Evolutionary conservation across 1,139 yeast genomes (phyloP), one percentile per base, ranked within the genome.

Genomic region (Geotrichum citri-aurantii): DNA sequence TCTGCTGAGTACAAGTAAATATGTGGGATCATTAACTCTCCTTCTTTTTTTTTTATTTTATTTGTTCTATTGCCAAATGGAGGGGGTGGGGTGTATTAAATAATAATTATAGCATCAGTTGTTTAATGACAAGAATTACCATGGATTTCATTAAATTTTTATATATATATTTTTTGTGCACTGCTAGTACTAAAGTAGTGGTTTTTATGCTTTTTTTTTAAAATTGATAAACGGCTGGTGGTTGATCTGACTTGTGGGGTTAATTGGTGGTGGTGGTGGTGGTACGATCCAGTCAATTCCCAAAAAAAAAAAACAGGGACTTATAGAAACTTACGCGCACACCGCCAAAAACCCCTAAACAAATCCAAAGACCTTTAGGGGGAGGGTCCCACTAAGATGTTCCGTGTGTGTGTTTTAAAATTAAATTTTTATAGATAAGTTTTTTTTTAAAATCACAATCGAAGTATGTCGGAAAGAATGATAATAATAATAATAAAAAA

Each of bases 1-100:
- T 75, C 82, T 65, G 83, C 79, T 57, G 81, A 80, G 68, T 80
- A 81, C 70, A 65, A 67, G 61, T 65, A 48, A 40, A 24, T 12
- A 23, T 14, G n/a, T n/a, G n/a, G 42, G 10, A 3, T 17, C 14
- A 4, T 44, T 19, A 3, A 8, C 5, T 14, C 29, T 17, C 48
- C 12, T 7, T 14, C 26, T 23, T 46, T 24, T 19, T 12, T n/a
- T 4, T 19, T n/a, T 44, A 7, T 23, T 14, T n/a, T n/a, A n/a
- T n/a, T n/a, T n/a, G 17, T 10, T 3, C 26, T 48, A 5, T 48
- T 26, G 3, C 24, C 5, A 14, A 37, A 31, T 1, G 3, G 10
- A 31, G n/a, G n/a, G 7, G 29, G 29, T 5, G 29, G 29, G 29
- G 7, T 4, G 4, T 26, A 26, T 11, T 37, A 2, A 37, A n/a